Conservation (phyloP, 192 early-diverging fungal species). For the Backusella parvicylindrica region DNA sequence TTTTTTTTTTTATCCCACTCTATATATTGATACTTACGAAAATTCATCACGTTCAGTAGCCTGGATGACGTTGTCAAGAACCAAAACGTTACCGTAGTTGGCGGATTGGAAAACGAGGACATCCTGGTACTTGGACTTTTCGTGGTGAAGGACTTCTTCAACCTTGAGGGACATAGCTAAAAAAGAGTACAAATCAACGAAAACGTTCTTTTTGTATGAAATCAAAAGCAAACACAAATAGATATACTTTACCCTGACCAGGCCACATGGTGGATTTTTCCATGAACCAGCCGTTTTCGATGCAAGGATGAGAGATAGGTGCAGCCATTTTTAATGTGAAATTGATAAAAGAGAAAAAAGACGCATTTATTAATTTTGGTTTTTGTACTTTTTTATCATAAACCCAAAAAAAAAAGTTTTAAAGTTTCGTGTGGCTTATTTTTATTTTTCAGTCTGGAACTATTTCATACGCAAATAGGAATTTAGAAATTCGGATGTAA, state of each 20-base stretch:
- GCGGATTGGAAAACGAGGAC: slow-evolving; percentile 96
- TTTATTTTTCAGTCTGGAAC: background rate
- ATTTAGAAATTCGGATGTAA: background rate
- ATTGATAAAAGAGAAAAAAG: slow-evolving; percentile 2
- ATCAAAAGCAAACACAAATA: background rate
- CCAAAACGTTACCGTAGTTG: slow-evolving; percentile 94
- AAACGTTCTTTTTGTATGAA: background rate
- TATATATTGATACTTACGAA: slow-evolving; percentile 57
- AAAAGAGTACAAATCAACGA: background rate
- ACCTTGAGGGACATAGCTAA: slow-evolving; percentile 94
- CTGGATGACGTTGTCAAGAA: slow-evolving; percentile 98
- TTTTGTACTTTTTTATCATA: background rate
- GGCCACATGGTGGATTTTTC: slow-evolving; percentile 96
- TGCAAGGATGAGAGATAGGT: slow-evolving; percentile 80
- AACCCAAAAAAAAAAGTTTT: background rate
- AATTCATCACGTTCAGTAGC: slow-evolving; percentile 98
- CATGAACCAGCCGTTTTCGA: slow-evolving; percentile 96
- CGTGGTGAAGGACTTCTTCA: slow-evolving; percentile 90
- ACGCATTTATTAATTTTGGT: background rate
- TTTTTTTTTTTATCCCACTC: background rate
- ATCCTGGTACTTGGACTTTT: slow-evolving; percentile 95
- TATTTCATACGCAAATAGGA: background rate
- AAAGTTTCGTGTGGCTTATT: background rate
- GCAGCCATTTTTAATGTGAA: slow-evolving; percentile 26
- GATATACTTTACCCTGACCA: slow-evolving; percentile 73